Conservation (phyloP, 257 asterid species). For the Jacaranda copaia region DNA sequence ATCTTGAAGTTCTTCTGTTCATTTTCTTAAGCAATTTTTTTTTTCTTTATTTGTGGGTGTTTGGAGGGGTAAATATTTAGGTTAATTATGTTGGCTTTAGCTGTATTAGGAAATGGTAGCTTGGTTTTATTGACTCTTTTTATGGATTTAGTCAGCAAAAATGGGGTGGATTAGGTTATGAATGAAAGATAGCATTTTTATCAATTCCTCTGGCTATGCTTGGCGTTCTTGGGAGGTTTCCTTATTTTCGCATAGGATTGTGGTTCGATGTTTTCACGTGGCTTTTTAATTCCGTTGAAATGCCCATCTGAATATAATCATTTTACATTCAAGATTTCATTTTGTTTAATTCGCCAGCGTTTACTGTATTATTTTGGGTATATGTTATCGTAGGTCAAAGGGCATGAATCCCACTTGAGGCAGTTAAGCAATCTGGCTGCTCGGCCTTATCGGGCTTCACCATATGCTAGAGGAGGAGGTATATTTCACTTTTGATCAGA, state of each 20-base stretch:
- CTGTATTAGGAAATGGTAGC: conserved; percentile 26
- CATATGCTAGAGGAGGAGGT: conserved; percentile 52
- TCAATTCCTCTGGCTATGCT: conserved; percentile 21
- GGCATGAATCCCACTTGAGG: conserved; percentile 68
- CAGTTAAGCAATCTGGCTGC: conserved; percentile 59
- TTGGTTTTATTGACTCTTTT: background rate
- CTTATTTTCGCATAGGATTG: background rate
- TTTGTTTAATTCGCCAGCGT: background rate
- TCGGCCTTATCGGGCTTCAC: conserved; percentile 51
- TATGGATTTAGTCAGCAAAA: background rate
- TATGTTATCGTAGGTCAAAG: conserved; percentile 57
- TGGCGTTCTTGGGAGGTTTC: conserved; percentile 6
- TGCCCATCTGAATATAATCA: background rate
- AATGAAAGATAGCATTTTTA: background rate
- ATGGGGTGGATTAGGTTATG: background rate
- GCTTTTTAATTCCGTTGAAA: background rate
- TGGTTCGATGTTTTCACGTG: conserved; percentile 14
- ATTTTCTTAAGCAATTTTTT: background rate
- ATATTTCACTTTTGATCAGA: conserved; percentile 19
- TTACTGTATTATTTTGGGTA: conserved; percentile 2
- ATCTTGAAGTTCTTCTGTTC: conserved; percentile 26
- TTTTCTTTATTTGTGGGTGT: conserved; percentile 4
- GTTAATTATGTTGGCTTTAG: conserved; percentile 20
- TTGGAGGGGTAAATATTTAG: conserved; percentile 11
- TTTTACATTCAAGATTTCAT: background rate